phyloP scores from a whole-genome alignment of 176 grass and related monocot genomes.

The Echinochloa phyllopogon region DNA sequence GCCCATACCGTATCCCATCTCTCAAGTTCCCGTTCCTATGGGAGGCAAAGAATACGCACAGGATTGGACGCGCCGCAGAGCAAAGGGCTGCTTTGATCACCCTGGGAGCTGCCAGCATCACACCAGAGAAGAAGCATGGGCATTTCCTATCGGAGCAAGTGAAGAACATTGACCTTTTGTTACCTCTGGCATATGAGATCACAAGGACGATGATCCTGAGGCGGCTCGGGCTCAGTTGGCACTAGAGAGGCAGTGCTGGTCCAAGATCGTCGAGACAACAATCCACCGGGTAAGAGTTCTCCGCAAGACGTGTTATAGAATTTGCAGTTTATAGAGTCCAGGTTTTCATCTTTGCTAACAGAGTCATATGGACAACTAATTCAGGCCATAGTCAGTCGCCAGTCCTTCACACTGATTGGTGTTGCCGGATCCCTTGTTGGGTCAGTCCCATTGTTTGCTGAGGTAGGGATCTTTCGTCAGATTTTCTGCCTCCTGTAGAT shows the following conservation, averaged over 20 bases:
- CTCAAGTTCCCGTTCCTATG: conserved; percentile 40
- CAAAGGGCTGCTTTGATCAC: conserved; percentile 36
- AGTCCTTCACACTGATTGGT: conserved; percentile 72
- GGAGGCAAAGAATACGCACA: neutral
- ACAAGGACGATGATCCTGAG: conserved; percentile 39
- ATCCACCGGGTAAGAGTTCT: conserved; percentile 57
- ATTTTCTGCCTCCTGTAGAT: neutral
- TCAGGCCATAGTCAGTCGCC: conserved; percentile 66
- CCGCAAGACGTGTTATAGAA: neutral
- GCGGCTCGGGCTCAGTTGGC: conserved; percentile 22
- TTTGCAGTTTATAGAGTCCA: neutral
- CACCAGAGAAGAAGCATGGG: conserved; percentile 21
- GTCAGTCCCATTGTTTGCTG: conserved; percentile 79
- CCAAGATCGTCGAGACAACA: conserved; percentile 47
- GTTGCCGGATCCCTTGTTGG: conserved; percentile 83
- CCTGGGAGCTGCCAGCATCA: conserved; percentile 21
- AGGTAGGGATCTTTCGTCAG: conserved; percentile 46
- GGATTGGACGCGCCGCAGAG: neutral
- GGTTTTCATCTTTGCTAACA: neutral
- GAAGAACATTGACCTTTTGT: conserved; percentile 17
- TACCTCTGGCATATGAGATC: conserved; percentile 55
- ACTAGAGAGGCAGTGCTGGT: conserved; percentile 13
- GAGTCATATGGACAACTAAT: neutral
- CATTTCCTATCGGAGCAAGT: neutral
- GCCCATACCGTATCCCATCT: conserved; percentile 37